Conservation (phyloP, 306 rosid genomes). For the Prunus kanzakura region DNA sequence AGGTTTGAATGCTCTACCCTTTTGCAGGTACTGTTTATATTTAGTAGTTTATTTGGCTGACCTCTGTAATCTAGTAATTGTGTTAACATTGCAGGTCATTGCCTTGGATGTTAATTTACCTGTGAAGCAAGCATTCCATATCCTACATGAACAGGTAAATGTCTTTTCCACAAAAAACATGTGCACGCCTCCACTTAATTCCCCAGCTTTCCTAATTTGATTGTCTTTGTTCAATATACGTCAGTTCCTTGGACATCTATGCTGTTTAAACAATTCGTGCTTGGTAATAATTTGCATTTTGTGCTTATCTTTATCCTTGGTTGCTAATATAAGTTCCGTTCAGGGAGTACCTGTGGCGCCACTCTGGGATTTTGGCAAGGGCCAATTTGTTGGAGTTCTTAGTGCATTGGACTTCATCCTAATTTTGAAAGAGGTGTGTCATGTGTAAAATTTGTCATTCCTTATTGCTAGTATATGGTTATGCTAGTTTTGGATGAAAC, state of each 20-base stretch:
- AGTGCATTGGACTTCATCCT: constrained; percentile 83
- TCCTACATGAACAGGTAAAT: constrained; percentile 75
- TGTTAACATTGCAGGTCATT: constrained; percentile 46
- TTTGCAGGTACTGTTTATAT: constrained; percentile 19
- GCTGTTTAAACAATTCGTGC: not conserved
- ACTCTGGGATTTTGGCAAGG: constrained; percentile 61
- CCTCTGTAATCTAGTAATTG: constrained; percentile 16
- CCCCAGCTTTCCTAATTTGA: not conserved
- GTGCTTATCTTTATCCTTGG: constrained; percentile 9
- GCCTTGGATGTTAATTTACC: constrained; percentile 75
- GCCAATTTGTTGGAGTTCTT: constrained; percentile 68
- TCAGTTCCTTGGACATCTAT: not conserved
- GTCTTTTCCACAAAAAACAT: constrained; percentile 3
- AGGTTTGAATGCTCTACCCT: constrained; percentile 59
- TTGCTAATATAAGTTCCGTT: constrained; percentile 30
- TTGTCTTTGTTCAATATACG: not conserved
- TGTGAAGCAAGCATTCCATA: constrained; percentile 84
- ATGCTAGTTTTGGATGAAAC: constrained; percentile 16
- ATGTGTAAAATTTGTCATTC: constrained; percentile 17
- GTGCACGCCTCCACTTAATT: not conserved
- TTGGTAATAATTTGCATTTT: constrained; percentile 19
- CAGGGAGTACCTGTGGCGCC: constrained; percentile 79
- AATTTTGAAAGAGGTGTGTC: constrained; percentile 77
- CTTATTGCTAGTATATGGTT: constrained; percentile 11
- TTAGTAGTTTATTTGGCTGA: constrained; percentile 3